Evolutionary conservation across 2,329 filamentous ascomycete genomes (phyloP).

Genomic region (Leptographium lundbergii): DNA sequence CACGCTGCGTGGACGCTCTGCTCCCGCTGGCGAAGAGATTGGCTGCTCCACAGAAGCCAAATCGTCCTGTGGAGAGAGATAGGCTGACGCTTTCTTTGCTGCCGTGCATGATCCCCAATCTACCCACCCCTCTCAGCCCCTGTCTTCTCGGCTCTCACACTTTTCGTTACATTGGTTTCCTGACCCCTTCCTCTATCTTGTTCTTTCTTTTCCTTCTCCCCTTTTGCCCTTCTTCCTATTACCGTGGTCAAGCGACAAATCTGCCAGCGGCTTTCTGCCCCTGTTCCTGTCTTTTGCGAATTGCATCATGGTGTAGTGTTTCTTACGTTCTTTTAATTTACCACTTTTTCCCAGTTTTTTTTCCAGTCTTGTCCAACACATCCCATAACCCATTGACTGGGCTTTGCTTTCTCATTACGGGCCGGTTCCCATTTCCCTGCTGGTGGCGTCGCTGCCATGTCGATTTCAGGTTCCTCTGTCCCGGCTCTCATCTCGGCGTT

Average conservation of each 20-base stretch:
- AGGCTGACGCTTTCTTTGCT: neutral
- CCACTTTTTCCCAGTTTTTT: neutral
- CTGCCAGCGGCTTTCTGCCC: neutral
- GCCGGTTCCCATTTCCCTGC: slow-evolving; percentile 14
- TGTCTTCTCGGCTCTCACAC: slow-evolving; percentile 3
- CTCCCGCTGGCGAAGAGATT: neutral
- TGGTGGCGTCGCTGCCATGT: slow-evolving; percentile 27
- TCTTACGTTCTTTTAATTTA: neutral
- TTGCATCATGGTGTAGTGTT: slow-evolving; percentile 7
- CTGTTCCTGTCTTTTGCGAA: slow-evolving; percentile 14
- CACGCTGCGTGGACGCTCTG: neutral
- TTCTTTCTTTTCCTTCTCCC: neutral
- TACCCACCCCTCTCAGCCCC: neutral
- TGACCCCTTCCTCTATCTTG: slow-evolving; percentile 8
- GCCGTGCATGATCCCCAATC: neutral
- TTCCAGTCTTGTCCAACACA: slow-evolving; percentile 3
- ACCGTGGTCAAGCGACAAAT: neutral
- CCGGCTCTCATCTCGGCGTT: slow-evolving; percentile 42
- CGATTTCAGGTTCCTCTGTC: slow-evolving; percentile 26
- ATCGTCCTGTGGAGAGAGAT: neutral
- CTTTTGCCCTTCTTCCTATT: slow-evolving; percentile 1
- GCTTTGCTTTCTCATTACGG: slow-evolving; percentile 19
- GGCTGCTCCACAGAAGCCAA: neutral
- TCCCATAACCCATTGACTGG: slow-evolving; percentile 33
- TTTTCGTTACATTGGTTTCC: slow-evolving; percentile 5